A percentile compares a stretch with the other conserved stretches of the same genome.
Conservation (phyloP, 2,329 filamentous ascomycete genomes). For the Gaeumannomyces tritici region DNA sequence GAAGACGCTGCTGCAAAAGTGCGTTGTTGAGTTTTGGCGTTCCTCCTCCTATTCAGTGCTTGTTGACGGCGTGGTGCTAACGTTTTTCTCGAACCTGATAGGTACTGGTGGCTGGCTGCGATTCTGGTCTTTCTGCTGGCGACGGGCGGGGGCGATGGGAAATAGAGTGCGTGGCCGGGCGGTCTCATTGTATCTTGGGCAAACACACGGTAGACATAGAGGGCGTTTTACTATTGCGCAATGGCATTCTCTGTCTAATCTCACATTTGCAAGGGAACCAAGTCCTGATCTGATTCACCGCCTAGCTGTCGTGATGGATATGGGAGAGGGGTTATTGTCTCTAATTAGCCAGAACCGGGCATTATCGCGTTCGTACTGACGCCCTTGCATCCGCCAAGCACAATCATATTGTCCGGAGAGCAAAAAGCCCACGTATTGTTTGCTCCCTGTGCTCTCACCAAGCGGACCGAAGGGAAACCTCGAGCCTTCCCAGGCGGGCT, state of each 20-base stretch:
- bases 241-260: neutral
- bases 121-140: constrained; percentile 43
- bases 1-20: constrained; percentile 61
- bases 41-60: neutral
- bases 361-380: too few relatives aligned
- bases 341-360: too few relatives aligned
- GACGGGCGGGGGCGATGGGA: constrained; percentile 41
- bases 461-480: too few relatives aligned
- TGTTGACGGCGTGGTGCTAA: neutral
- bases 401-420: too few relatives aligned
- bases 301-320: too few relatives aligned
- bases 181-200: neutral
- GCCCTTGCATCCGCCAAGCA: too few relatives aligned
- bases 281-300: neutral
- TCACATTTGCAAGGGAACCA: neutral
- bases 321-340: neutral
- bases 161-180: constrained; percentile 26
- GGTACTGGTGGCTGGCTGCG: constrained; percentile 59
- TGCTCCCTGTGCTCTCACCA: too few relatives aligned
- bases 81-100: constrained; percentile 15
- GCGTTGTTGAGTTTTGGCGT: constrained; percentile 24
- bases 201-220: neutral
- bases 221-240: neutral
- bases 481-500: too few relatives aligned
- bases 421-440: too few relatives aligned